These are phyloP conservation scores for Cutaneotrichosporon cutaneum DNA, from an alignment of 1,284 basidiomycete genomes.

Conservation along the genomic window DNA sequence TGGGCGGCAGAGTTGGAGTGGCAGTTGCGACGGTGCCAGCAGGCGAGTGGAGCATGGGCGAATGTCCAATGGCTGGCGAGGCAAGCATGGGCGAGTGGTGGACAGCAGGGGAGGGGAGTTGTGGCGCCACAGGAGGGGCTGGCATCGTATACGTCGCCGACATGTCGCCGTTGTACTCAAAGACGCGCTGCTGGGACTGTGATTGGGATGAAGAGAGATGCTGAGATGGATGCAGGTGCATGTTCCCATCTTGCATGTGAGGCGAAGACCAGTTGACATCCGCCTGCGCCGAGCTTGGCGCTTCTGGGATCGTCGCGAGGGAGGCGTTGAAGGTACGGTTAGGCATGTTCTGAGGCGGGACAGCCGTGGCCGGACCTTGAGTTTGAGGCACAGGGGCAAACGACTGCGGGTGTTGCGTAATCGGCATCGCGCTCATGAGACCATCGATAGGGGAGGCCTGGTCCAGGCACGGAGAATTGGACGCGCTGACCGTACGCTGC, in stretches of 20 bases:
- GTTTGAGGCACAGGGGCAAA: constrained; percentile 14
- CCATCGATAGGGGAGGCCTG: constrained; percentile 15
- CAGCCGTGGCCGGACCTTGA: constrained; percentile 3
- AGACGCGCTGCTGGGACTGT: constrained; percentile 7
- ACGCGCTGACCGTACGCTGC: constrained; percentile 1
- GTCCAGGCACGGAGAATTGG: constrained; percentile 17
- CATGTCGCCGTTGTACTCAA: constrained; percentile 8
- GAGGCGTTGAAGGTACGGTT: constrained; percentile 18
- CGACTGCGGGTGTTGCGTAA: constrained; percentile 19
- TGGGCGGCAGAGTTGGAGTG: constrained; percentile 8
- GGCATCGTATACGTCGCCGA: constrained; percentile 12
- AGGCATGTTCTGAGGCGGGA: constrained; percentile 11
- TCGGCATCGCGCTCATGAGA: constrained; percentile 17
- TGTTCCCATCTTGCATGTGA: neutral
- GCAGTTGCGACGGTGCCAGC: neutral
- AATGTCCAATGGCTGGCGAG: neutral
- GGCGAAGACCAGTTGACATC: constrained; percentile 15
- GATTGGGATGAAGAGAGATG: constrained; percentile 7
- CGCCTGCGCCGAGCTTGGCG: constrained; percentile 18
- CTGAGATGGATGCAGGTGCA: constrained; percentile 4
- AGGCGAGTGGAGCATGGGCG: constrained; percentile 8
- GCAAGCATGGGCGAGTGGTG: neutral
- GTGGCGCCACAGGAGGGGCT: constrained; percentile 8
- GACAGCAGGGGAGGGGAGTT: constrained; percentile 8
- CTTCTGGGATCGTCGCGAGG: constrained; percentile 27